Conservation (phyloP, 495 filamentous ascomycete species). For the Penicillium daleae region DNA sequence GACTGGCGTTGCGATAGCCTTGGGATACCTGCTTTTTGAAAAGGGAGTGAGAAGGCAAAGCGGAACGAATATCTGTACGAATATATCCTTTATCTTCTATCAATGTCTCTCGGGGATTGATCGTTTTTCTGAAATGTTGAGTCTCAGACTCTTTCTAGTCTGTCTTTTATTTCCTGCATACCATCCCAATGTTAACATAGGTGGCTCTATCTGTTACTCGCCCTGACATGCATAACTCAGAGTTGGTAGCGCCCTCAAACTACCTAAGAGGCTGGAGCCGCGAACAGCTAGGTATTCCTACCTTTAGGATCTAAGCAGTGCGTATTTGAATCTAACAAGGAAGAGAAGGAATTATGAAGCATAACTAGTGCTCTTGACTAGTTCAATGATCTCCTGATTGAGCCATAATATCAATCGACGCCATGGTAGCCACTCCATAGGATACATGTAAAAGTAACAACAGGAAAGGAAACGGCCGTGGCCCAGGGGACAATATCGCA, state of each 20-base stretch:
- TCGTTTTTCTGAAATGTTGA: not conserved
- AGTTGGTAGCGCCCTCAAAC: too few relatives aligned
- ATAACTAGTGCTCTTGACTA: conserved; percentile 20
- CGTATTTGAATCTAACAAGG: conserved; percentile 24
- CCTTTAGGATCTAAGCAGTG: too few relatives aligned
- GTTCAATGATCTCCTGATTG: conserved; percentile 24
- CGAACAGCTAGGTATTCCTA: too few relatives aligned
- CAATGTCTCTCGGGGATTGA: not conserved
- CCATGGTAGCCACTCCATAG: conserved; percentile 35
- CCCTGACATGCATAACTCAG: too few relatives aligned
- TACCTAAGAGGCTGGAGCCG: too few relatives aligned
- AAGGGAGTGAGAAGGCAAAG: conserved; percentile 5
- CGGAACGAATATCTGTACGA: conserved; percentile 28
- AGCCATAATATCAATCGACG: conserved; percentile 30
- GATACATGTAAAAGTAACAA: conserved; percentile 30
- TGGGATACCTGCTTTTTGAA: conserved; percentile 12
- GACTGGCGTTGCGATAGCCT: conserved; percentile 16
- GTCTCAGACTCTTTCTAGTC: not conserved
- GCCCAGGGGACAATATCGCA: conserved; percentile 1
- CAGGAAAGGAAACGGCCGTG: conserved; percentile 20
- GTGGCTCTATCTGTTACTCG: not conserved
- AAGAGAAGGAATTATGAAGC: conserved; percentile 8
- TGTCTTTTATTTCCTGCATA: not conserved
- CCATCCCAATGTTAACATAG: conserved; percentile 20
- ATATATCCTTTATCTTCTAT: conserved; percentile 19